phyloP scores from a whole-genome alignment of 2,329 filamentous ascomycete genomes.

The Arthrobotrys musiformis region DNA sequence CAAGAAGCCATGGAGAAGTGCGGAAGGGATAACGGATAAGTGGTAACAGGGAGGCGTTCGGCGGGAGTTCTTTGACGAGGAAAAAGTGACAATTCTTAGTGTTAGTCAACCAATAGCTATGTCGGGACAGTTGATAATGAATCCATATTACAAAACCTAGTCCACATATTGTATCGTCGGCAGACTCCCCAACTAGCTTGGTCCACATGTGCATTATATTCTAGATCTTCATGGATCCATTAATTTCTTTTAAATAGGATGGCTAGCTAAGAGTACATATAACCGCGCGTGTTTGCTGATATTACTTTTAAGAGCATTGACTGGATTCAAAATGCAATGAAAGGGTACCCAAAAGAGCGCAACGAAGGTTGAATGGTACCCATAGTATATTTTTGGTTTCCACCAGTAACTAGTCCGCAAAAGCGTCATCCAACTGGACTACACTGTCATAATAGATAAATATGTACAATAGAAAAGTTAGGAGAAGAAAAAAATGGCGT shows the following conservation, averaged over 20 bases:
- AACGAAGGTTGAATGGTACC: neutral
- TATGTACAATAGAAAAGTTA: conserved; percentile 43
- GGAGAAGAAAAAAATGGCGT: neutral
- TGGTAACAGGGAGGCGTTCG: neutral
- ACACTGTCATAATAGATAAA: conserved; percentile 12
- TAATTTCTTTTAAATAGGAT: no score
- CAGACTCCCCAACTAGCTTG: no score
- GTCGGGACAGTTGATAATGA: no score
- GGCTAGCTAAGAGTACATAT: no score
- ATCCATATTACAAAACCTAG: no score
- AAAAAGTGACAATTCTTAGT: neutral
- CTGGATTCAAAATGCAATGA: neutral
- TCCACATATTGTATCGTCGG: no score
- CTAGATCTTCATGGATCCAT: no score
- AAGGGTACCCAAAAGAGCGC: neutral
- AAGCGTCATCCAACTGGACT: conserved; percentile 25
- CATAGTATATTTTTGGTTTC: conserved; percentile 1
- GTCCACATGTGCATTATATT: no score
- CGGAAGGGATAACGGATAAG: neutral
- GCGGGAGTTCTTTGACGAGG: neutral
- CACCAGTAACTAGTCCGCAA: neutral
- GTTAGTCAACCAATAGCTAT: neutral
- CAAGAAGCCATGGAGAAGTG: neutral
- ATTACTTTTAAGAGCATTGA: neutral
- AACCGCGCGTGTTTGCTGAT: no score